Percentiles rank a stretch among this genome's conserved stretches.
Conservation (phyloP, 78 protist species). For the Bodo saltans region DNA sequence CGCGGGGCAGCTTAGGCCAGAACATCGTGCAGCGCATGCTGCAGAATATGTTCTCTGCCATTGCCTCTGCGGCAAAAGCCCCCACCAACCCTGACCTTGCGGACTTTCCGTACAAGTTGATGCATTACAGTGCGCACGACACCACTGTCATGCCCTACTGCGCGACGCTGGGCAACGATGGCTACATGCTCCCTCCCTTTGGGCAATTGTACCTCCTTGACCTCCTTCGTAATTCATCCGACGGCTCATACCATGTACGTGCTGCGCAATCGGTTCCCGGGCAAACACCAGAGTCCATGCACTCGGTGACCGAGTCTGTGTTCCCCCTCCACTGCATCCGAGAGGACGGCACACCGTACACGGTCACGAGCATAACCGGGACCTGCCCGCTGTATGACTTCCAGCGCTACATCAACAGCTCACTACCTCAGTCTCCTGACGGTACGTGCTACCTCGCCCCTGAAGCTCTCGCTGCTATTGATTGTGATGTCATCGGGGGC, state of each 20-base stretch:
- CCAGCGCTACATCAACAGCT: neutral
- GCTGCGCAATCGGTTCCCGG: neutral
- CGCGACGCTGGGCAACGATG: neutral
- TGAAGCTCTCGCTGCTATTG: neutral
- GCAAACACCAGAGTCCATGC: neutral
- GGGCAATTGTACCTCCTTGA: neutral
- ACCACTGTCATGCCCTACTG: neutral
- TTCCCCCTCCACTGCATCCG: neutral
- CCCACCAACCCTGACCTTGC: neutral
- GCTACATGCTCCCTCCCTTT: neutral
- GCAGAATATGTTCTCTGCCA: neutral
- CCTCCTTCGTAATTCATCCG: no score
- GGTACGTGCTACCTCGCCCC: neutral
- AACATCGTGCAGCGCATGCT: neutral
- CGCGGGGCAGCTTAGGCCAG: neutral
- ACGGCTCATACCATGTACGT: neutral
- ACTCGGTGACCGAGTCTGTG: neutral
- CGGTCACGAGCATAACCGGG: neutral
- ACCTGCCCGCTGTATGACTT: neutral
- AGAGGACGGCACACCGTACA: no score
- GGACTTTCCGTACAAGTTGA: no score
- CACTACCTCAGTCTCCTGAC: neutral
- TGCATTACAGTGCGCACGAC: no score
- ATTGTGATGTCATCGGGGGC: neutral
- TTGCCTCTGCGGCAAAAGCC: neutral